phyloP scores from a whole-genome alignment of 768 basidiomycete species.

The Rhizopogon vulgaris region DNA sequence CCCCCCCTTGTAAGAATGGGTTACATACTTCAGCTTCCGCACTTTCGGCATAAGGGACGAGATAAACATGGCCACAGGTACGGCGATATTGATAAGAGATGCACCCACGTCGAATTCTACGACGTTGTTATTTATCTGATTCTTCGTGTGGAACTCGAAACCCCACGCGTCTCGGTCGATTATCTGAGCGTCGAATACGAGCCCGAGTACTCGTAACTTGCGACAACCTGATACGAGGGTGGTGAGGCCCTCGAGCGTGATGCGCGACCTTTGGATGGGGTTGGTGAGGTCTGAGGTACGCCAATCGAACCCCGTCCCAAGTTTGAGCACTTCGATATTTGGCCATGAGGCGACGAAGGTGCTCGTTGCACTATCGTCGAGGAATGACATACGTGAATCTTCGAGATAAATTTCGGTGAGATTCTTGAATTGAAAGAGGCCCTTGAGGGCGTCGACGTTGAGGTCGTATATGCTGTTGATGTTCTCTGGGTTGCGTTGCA shows the following conservation, averaged over 20 bases:
- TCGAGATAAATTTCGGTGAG: not conserved
- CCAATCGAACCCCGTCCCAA: constrained; percentile 1
- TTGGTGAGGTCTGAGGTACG: not conserved
- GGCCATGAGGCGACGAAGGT: constrained; percentile 1
- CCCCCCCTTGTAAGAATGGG: not conserved
- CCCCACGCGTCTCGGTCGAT: not conserved
- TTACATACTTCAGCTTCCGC: not conserved
- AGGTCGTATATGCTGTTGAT: not conserved
- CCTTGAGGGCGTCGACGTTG: not conserved
- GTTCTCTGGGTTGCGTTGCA: not conserved
- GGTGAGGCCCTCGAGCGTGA: constrained; percentile 1
- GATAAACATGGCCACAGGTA: not conserved
- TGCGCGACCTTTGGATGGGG: not conserved
- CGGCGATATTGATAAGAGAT: not conserved
- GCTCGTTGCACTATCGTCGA: not conserved
- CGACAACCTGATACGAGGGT: not conserved
- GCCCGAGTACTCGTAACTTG: not conserved
- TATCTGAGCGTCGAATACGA: constrained; percentile 1
- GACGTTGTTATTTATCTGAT: not conserved
- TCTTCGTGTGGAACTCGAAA: not conserved
- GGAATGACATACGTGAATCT: not conserved
- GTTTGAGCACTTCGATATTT: constrained; percentile 1
- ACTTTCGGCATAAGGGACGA: not conserved
- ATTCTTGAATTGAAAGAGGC: constrained; percentile 4
- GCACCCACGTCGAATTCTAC: not conserved